Evolutionary conservation across 1,284 basidiomycete species (phyloP), one percentile per base, ranked within the genome.

Genomic region (Boletellus deceptivus): DNA sequence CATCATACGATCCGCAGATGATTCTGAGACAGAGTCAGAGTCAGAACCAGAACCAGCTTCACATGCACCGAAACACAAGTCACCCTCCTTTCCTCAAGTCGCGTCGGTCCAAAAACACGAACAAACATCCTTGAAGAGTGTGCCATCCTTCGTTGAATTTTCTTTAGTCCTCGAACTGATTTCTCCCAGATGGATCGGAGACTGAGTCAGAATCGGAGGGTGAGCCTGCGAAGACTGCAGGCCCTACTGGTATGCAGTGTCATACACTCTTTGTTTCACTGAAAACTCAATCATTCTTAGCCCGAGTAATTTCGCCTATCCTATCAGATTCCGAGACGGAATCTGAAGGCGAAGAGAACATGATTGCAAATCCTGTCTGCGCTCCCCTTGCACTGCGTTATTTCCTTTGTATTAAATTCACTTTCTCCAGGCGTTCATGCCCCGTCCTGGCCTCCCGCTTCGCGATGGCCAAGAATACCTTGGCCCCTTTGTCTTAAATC

Each of bases 381-480:
- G 33, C 36, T 16, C 10, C 31, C 39, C n/a, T 36, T 11, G 3
- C 16, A 38, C 20, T 36, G 10, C 20, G 6, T 43, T 9, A 16
- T 39, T 45, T 33, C 34, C n/a, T 13, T 39, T 37, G 9, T 17
- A 46, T 43, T 55, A n/a, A 52, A 38, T 27, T 20, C 4, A 3
- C 40, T 6, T 38, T 51, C 35, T 35, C 44, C 48, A 81, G 76
- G 61, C 57, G 50, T 54, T 72, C 10, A 57, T 61, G 42, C 75
- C 79, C 27, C 76, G 77, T 22, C 86, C 86, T 2, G 70, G 73
- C 3, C 82, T 88, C 49, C 70, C 74, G 2, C 69, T 83, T 17
- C 63, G 68, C 22, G 67, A 74, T 0, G 74, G 62, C 6, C 80
- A 83, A 56, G 60, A 60, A 36, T 51, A 51, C 11, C 65, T 72